These are phyloP conservation scores for Salvia sclarea DNA, from an alignment of 305 asterid species.

Conservation along the genomic window DNA sequence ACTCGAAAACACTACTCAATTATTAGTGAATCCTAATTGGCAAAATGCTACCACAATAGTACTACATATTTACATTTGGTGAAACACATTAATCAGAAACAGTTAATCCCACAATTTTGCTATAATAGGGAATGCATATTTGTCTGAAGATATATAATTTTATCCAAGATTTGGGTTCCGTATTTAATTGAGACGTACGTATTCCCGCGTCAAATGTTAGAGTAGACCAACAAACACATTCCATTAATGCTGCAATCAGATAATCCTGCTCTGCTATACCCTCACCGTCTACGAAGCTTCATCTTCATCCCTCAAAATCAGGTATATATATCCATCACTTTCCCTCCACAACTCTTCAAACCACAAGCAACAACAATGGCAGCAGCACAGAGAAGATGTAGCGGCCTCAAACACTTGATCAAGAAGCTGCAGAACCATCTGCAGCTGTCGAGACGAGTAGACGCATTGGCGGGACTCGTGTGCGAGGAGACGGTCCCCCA, in stretches of 20 bases:
- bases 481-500: slow-evolving; percentile 36
- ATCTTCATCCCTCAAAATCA: not conserved
- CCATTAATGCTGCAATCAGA: slow-evolving; percentile 30
- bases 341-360: slow-evolving; percentile 30
- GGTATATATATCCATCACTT: slow-evolving; percentile 25
- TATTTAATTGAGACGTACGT: slow-evolving; percentile 6
- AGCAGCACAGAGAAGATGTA: slow-evolving; percentile 6
- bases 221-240: slow-evolving; percentile 31
- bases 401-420: slow-evolving; percentile 35
- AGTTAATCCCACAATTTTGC: not conserved
- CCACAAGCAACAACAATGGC: slow-evolving; percentile 30
- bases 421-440: slow-evolving; percentile 42
- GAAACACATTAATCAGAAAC: too few relatives aligned
- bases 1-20: not conserved
- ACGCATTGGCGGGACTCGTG: not conserved
- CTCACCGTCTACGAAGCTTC: slow-evolving; percentile 37
- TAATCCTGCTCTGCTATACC: not conserved
- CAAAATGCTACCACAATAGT: too few relatives aligned
- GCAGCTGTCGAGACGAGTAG: slow-evolving; percentile 21
- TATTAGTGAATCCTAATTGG: too few relatives aligned
- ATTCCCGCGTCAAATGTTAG: slow-evolving; percentile 29
- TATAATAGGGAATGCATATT: not conserved
- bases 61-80: too few relatives aligned
- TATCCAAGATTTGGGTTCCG: not conserved
- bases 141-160: too few relatives aligned